Evolutionary conservation across 2,329 filamentous ascomycete species (phyloP).

Genomic region (Phyllosticta citriasiana): DNA sequence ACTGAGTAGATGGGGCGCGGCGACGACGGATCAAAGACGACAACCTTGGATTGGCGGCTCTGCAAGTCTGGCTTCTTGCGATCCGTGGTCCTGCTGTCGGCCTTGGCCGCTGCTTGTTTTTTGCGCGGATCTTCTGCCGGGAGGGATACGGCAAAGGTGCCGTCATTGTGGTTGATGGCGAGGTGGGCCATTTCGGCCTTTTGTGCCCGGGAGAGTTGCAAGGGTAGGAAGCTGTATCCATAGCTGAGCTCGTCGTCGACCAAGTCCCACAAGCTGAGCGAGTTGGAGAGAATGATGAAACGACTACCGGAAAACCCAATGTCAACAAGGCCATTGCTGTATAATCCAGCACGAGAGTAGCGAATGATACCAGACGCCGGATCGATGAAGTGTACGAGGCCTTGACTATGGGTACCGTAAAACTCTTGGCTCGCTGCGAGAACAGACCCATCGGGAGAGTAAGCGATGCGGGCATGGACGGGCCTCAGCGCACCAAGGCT

Average conservation of each 20-base stretch:
- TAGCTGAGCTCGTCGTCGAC: constrained; percentile 67
- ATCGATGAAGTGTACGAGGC: constrained; percentile 68
- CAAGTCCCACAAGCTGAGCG: constrained; percentile 72
- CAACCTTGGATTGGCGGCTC: constrained; percentile 37
- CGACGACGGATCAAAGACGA: constrained; percentile 56
- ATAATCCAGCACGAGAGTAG: constrained; percentile 57
- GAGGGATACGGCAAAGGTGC: constrained; percentile 33
- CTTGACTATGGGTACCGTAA: constrained; percentile 36
- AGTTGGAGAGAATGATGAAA: constrained; percentile 64
- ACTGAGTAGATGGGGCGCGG: constrained; percentile 49
- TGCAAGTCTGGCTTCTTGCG: constrained; percentile 20
- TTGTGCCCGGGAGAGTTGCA: constrained; percentile 24
- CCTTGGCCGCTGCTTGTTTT: constrained; percentile 14
- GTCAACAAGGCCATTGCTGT: constrained; percentile 54
- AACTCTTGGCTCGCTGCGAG: constrained; percentile 26
- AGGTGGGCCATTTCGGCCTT: constrained; percentile 45
- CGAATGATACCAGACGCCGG: constrained; percentile 56
- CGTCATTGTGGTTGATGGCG: constrained; percentile 53
- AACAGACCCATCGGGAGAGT: constrained; percentile 44
- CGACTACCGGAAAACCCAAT: constrained; percentile 63
- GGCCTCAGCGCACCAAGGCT: constrained; percentile 25
- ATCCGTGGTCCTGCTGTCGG: constrained; percentile 16
- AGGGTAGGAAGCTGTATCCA: constrained; percentile 48
- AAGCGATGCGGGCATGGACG: constrained; percentile 58
- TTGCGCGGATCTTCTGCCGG: constrained; percentile 24